Evolutionary conservation across 1,284 basidiomycete genomes (phyloP), one percentile per base, ranked within the genome.

Genomic region (Austroboletus niveus): DNA sequence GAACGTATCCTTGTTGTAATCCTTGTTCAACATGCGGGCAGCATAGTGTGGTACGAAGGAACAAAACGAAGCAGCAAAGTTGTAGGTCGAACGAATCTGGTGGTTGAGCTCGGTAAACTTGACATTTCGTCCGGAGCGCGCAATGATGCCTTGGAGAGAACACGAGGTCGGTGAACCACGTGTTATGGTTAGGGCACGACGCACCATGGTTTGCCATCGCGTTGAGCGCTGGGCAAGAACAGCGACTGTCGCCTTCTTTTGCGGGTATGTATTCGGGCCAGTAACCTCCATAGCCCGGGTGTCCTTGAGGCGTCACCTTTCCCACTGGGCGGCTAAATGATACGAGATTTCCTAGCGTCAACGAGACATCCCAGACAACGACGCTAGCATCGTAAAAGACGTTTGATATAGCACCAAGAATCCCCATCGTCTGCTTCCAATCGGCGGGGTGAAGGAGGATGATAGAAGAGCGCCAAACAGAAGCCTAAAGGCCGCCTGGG

Each of bases 121-220:
- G 65, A 91, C 85, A 52, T 81, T 80, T 41, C 78, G 75, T 8
- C 87, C 88, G 56, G 80, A 78, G 47, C 72, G 84, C 1, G 87
- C 76, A 8, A 90, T 62, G 50, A 90, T 82, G 17, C 88, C 88
- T 89, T 22, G 43, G 32, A 41, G 31, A 12, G 20, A 8, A 11
- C 1, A 15, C 10, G 24, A 7, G 9, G 20, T 5, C 7, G 3
- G 20, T 15, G 5, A 14, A 2, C 15, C 15, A n/a, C 8, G 15
- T 34, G 27, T 2, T 9, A 5, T 14, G n/a, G 4, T 34, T 9
- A 7, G 31, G 38, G n/a, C 17, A 2, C 42, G 41, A 68, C 77
- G 42, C 54, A 86, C 85, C 87, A 53, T 87, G 86, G 64, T 88
- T 87, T 5, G 86, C 84, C 78, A 90, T 72, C 0, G 85, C 82